Evolutionary conservation across 2,329 filamentous ascomycete genomes (phyloP).

Genomic region (Fusarium avenaceum): DNA sequence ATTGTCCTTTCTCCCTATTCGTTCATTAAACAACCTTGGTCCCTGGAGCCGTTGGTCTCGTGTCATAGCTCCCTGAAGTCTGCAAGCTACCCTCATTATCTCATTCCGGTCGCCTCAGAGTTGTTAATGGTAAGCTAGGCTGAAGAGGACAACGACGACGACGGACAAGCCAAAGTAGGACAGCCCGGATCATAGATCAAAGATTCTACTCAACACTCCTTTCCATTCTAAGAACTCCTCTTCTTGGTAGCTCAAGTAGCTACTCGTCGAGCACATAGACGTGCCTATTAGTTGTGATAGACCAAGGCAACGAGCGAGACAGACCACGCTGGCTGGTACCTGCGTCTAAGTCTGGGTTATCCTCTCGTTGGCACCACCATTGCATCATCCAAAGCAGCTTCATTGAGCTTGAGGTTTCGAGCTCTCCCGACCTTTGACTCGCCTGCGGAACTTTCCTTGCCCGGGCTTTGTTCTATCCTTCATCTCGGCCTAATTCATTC

Average conservation of each 20-base stretch:
- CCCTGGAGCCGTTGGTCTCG: slow-evolving; percentile 36
- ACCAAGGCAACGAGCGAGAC: slow-evolving; percentile 18
- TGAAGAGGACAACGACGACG: slow-evolving; percentile 3
- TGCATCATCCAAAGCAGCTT: slow-evolving; percentile 15
- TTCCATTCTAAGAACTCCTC: slow-evolving; percentile 27
- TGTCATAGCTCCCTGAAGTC: slow-evolving; percentile 33
- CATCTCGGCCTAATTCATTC: slow-evolving; percentile 24
- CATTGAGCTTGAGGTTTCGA: slow-evolving; percentile 18
- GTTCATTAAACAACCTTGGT: slow-evolving; percentile 29
- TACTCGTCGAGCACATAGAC: slow-evolving; percentile 23
- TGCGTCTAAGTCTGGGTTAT: slow-evolving; percentile 35
- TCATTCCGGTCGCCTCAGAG: slow-evolving; percentile 22
- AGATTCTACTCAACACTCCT: slow-evolving; percentile 31
- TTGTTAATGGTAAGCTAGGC: slow-evolving; percentile 25
- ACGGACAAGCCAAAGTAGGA: slow-evolving; percentile 18
- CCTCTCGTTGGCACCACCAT: slow-evolving; percentile 15
- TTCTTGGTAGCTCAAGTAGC: slow-evolving; percentile 16
- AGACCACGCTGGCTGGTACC: slow-evolving; percentile 39
- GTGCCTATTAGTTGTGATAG: slow-evolving; percentile 16
- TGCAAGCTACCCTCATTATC: slow-evolving; percentile 34
- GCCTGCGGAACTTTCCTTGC: slow-evolving; percentile 23
- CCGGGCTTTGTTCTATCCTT: slow-evolving; percentile 19
- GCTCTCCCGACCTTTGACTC: slow-evolving; percentile 14
- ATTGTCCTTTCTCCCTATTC: slow-evolving; percentile 34
- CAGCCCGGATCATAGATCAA: slow-evolving; percentile 18